A percentile compares a stretch with the other conserved stretches of the same genome.
Evolutionary conservation across 306 rosid species (phyloP).

Genomic region (Corylus avellana): DNA sequence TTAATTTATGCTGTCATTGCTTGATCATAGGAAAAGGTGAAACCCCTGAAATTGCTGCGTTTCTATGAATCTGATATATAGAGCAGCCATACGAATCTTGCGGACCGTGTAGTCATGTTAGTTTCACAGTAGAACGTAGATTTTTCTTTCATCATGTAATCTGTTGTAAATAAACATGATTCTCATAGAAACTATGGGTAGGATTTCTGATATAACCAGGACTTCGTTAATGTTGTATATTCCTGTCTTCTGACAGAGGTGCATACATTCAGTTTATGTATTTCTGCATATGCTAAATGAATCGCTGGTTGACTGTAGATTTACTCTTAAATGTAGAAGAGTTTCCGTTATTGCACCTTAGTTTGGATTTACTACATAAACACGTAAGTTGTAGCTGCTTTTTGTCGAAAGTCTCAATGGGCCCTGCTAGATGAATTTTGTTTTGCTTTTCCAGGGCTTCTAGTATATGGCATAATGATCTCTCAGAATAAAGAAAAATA

Average conservation of each 20-base stretch:
- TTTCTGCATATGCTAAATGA: constrained; percentile 28
- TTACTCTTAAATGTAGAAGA: background rate
- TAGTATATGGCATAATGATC: no score
- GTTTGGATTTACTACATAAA: constrained; percentile 1
- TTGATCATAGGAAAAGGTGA: constrained; percentile 67
- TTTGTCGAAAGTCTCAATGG: background rate
- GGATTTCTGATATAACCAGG: constrained; percentile 21
- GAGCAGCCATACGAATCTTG: constrained; percentile 15
- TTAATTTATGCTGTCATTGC: constrained; percentile 9
- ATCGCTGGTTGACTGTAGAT: constrained; percentile 7
- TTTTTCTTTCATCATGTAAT: constrained; percentile 1
- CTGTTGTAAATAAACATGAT: constrained; percentile 23
- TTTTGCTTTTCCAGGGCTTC: no score
- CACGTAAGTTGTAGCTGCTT: background rate
- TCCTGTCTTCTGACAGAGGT: constrained; percentile 28
- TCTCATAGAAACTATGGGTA: constrained; percentile 18
- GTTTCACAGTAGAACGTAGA: constrained; percentile 8
- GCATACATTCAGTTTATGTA: constrained; percentile 19
- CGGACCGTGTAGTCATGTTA: constrained; percentile 11
- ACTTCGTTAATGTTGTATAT: constrained; percentile 32
- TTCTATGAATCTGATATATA: constrained; percentile 64
- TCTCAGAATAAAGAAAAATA: no score
- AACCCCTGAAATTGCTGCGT: constrained; percentile 66
- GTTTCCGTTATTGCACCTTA: constrained; percentile 11
- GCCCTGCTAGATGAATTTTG: no score